These are phyloP conservation scores for Neonectria faginata DNA, from an alignment of 2,329 filamentous ascomycete species.

Conservation along the genomic window DNA sequence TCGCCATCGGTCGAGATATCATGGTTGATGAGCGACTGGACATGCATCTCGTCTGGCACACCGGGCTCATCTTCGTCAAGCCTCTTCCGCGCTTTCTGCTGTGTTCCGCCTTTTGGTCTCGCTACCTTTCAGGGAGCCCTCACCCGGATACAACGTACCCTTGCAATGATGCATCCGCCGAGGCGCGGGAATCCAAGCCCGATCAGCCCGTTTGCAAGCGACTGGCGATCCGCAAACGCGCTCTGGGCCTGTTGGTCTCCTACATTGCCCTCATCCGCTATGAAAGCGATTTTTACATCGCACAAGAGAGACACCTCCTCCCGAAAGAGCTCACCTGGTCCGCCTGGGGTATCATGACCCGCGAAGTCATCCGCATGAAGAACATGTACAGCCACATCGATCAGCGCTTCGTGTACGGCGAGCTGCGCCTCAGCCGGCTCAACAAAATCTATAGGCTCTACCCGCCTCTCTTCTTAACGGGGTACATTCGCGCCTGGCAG, in stretches of 20 bases:
- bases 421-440: slow-evolving; percentile 13
- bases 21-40: slow-evolving; percentile 42
- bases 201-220: background rate
- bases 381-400: slow-evolving; percentile 6
- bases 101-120: slow-evolving; percentile 11
- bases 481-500: background rate
- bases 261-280: slow-evolving; percentile 9
- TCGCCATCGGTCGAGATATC: slow-evolving; percentile 2
- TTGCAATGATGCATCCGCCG: background rate
- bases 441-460: slow-evolving; percentile 12
- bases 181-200: background rate
- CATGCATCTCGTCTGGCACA: slow-evolving; percentile 47
- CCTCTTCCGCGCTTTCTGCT: slow-evolving; percentile 50
- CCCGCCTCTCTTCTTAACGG: background rate
- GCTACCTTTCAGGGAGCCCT: background rate
- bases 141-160: background rate
- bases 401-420: slow-evolving; percentile 15
- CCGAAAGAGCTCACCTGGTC: slow-evolving; percentile 11
- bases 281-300: slow-evolving; percentile 16
- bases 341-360: background rate
- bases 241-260: slow-evolving; percentile 14
- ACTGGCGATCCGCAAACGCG: background rate
- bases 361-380: background rate
- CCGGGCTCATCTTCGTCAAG: slow-evolving; percentile 49
- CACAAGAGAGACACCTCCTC: background rate